Base-by-base conservation (phyloP, 352 stramenopile genomes). In the Pilasporangium apinafurcum region DNA sequence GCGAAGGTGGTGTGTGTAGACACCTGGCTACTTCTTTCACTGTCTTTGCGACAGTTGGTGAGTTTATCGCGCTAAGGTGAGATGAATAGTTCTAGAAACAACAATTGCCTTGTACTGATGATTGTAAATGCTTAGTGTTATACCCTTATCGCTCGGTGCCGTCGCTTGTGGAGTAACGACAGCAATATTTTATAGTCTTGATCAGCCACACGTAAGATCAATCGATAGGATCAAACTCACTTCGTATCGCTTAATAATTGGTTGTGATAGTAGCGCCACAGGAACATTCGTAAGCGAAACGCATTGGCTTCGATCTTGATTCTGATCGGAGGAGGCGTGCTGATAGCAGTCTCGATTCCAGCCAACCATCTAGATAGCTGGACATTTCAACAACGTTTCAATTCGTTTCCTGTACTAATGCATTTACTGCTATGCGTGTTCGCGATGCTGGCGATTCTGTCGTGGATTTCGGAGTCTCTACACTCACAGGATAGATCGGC, bases 51-150 rank as follows among this genome's bases (percentile, higher is more conserved):
- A 22, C 16, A 12, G 22, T 44, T 2, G 27, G 45, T 24, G 45
- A 55, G 13, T 59, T 59, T 18, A 16, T 56, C 14, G 51, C 51
- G 12, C 28, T 59, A 8, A 59, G 51, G 51, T 59, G 24, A 20
- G 34, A 8, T 16, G 16, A 13, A 6, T 5, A 25, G n/a, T 28
- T 6, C 18, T 21, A 17, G 25, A 3, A 18, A 13, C 5, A 5
- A 18, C 0, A 22, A 10, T 16, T 22, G 21, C 2, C 21, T 41
- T 26, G 22, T 5, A 29, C n/a, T 26, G 16, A 14, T 44, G 2
- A 4, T 12, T n/a, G 16, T 40, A 8, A 14, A 25, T 13, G 5
- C 48, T n/a, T 37, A 58, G 56, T 30, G 29, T 50, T 4, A 38
- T 39, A 18, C 50, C 49, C 14, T 36, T 71, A n/a, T 44, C 51